Percentiles rank a stretch among this genome's conserved stretches.
phyloP scores from a whole-genome alignment of 768 basidiomycete species.

The Tephrocybe sp. region DNA sequence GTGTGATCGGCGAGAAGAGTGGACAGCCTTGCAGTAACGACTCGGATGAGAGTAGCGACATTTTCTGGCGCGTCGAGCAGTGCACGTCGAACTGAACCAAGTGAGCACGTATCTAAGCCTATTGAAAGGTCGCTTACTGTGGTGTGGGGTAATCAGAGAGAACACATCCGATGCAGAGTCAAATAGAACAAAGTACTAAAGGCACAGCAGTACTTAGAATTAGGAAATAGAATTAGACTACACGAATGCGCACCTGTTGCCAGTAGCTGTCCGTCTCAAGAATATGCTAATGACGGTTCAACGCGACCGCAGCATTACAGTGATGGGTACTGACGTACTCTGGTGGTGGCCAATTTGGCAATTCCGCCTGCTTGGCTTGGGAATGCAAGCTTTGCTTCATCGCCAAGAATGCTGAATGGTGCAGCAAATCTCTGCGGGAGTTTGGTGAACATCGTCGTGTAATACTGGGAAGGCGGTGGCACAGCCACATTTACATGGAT shows the following conservation, averaged over 20 bases:
- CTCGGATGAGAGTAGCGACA: conserved; percentile 76
- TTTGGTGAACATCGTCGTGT: conserved; percentile 61
- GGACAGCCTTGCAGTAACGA: conserved; percentile 68
- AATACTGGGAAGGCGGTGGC: not conserved
- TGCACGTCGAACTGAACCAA: conserved; percentile 64
- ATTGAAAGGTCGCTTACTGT: conserved; percentile 53
- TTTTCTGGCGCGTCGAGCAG: conserved; percentile 85
- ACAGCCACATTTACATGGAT: conserved; percentile 9
- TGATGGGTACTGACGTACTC: conserved; percentile 50
- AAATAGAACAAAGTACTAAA: conserved; percentile 79
- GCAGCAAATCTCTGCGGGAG: conserved; percentile 72
- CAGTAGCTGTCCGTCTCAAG: conserved; percentile 78
- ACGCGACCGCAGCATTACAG: not conserved
- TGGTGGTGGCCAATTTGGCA: conserved; percentile 65
- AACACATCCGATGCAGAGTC: conserved; percentile 91
- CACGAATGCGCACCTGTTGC: conserved; percentile 66
- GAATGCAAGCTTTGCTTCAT: conserved; percentile 89
- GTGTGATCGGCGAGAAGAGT: conserved; percentile 78
- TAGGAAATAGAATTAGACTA: not conserved
- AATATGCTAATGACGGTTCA: conserved; percentile 56
- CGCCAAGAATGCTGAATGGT: conserved; percentile 77
- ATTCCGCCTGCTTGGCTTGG: conserved; percentile 82
- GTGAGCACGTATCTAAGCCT: conserved; percentile 10
- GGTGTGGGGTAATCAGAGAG: conserved; percentile 82
- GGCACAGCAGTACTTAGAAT: conserved; percentile 1